A percentile compares a stretch with the other conserved stretches of the same genome.
Conservation (phyloP, 805 yeast genomes). For the Scheffersomyces spartinae region DNA sequence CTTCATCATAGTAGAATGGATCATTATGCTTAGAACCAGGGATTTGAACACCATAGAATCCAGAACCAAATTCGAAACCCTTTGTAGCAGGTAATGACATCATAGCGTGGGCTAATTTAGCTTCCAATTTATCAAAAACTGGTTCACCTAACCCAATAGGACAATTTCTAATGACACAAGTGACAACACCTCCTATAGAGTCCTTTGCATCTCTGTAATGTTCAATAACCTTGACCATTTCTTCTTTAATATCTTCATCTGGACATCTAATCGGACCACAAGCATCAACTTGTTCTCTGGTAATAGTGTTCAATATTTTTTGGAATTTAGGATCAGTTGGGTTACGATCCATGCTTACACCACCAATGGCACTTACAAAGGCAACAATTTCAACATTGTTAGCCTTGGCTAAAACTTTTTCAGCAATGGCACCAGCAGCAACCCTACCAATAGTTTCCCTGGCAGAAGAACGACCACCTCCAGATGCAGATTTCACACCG, state of each 20-base stretch:
- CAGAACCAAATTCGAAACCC: slow-evolving; percentile 97
- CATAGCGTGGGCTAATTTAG: slow-evolving; percentile 95
- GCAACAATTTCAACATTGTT: slow-evolving; percentile 90
- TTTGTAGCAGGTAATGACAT: slow-evolving; percentile 94
- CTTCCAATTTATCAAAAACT: slow-evolving; percentile 93
- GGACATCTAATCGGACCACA: slow-evolving; percentile 94
- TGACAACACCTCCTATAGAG: slow-evolving; percentile 95
- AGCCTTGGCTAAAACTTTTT: slow-evolving; percentile 68
- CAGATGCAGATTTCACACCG: slow-evolving; percentile 87
- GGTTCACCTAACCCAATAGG: slow-evolving; percentile 99
- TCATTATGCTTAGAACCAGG: slow-evolving; percentile 96
- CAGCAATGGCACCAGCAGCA: slow-evolving; percentile 98
- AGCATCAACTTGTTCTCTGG: slow-evolving; percentile 81
- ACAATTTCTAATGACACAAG: slow-evolving; percentile 89
- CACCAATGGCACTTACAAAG: slow-evolving; percentile 89
- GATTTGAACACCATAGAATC: slow-evolving; percentile 78
- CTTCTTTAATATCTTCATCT: slow-evolving; percentile 52
- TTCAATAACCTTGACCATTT: slow-evolving; percentile 82
- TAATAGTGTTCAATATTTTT: slow-evolving; percentile 56
- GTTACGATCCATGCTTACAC: slow-evolving; percentile 63
- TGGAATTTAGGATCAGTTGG: slow-evolving; percentile 55
- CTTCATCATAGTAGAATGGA: slow-evolving; percentile 56
- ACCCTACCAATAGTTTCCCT: slow-evolving; percentile 98
- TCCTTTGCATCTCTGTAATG: slow-evolving; percentile 76
- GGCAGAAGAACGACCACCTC: slow-evolving; percentile 96